These are phyloP conservation scores for Colletotrichum liriopes DNA, from an alignment of 2,329 filamentous ascomycete species.

Conservation along the genomic window DNA sequence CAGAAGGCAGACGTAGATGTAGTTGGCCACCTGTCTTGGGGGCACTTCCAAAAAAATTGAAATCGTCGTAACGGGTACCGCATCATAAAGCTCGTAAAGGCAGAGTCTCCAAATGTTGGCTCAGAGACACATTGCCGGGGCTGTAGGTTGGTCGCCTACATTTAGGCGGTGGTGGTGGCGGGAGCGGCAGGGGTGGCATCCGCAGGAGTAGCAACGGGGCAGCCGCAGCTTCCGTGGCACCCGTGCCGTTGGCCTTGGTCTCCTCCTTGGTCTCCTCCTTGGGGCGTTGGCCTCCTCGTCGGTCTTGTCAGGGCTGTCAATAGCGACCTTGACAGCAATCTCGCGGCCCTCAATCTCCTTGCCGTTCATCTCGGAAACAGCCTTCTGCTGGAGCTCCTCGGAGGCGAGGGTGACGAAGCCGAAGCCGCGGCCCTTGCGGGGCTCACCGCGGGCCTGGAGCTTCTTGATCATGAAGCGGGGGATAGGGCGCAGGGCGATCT, in stretches of 20 bases:
- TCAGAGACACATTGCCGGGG: constrained; percentile 29
- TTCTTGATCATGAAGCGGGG: constrained; percentile 99
- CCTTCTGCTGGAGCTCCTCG: constrained; percentile 97
- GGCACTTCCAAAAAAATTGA: constrained; percentile 44
- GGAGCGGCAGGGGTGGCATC: constrained; percentile 45
- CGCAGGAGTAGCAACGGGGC: constrained; percentile 45
- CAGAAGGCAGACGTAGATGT: constrained; percentile 42
- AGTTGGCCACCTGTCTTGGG: constrained; percentile 36
- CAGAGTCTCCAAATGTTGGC: constrained; percentile 17
- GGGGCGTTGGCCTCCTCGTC: constrained; percentile 83
- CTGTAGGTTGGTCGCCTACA: constrained; percentile 27
- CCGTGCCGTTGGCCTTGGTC: constrained; percentile 61
- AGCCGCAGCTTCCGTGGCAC: constrained; percentile 45
- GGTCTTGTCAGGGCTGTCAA: constrained; percentile 98
- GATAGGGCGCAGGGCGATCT: constrained; percentile 98
- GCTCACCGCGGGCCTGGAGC: constrained; percentile 96
- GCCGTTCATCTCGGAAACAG: constrained; percentile 98
- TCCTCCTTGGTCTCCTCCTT: constrained; percentile 59
- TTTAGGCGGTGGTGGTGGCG: constrained; percentile 52
- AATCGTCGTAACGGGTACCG: constrained; percentile 44
- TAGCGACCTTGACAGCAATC: constrained; percentile 99
- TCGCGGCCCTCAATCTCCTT: constrained; percentile 99
- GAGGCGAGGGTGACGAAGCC: constrained; percentile 97
- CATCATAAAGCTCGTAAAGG: constrained; percentile 43
- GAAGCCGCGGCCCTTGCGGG: constrained; percentile 99